phyloP scores from a whole-genome alignment of 495 filamentous ascomycete genomes.

The Neurospora hispaniola region DNA sequence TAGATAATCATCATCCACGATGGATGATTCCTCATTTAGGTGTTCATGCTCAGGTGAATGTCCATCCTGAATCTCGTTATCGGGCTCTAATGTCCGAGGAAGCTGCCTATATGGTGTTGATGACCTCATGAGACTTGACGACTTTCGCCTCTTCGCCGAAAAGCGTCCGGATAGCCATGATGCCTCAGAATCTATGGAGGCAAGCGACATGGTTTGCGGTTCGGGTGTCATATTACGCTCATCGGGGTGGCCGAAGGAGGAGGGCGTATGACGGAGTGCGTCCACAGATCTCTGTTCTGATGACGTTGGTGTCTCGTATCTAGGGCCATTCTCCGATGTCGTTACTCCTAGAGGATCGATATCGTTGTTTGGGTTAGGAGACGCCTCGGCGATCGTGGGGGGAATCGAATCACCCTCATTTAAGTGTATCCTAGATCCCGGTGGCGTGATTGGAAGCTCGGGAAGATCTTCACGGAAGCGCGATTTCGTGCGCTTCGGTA shows the following conservation, averaged over 20 bases:
- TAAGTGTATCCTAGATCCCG: conserved; percentile 70
- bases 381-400: conserved; percentile 14
- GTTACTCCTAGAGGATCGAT: conserved; percentile 10
- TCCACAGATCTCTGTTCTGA: conserved; percentile 35
- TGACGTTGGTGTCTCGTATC: conserved; percentile 39
- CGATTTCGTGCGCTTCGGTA: conserved; percentile 68
- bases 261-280: conserved; percentile 31
- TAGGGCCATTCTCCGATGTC: conserved; percentile 10
- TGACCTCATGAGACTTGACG: conserved; percentile 24
- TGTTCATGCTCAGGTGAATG: conserved; percentile 7
- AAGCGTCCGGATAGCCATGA: conserved; percentile 76
- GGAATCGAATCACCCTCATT: conserved; percentile 43
- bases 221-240: conserved; percentile 33
- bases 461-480: conserved; percentile 91
- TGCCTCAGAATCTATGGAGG: conserved; percentile 81
- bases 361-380: conserved; percentile 7
- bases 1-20: conserved; percentile 56
- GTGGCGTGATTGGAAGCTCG: conserved; percentile 70
- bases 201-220: conserved; percentile 51
- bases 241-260: conserved; percentile 31
- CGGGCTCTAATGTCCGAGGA: conserved; percentile 29
- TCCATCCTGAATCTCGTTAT: conserved; percentile 12
- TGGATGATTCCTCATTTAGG: conserved; percentile 47
- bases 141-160: conserved; percentile 27
- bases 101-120: conserved; percentile 24